Evolutionary conservation across 192 early-diverging fungal genomes (phyloP), one percentile per base, ranked within the genome.

Genomic region (Mortierella hygrophila): DNA sequence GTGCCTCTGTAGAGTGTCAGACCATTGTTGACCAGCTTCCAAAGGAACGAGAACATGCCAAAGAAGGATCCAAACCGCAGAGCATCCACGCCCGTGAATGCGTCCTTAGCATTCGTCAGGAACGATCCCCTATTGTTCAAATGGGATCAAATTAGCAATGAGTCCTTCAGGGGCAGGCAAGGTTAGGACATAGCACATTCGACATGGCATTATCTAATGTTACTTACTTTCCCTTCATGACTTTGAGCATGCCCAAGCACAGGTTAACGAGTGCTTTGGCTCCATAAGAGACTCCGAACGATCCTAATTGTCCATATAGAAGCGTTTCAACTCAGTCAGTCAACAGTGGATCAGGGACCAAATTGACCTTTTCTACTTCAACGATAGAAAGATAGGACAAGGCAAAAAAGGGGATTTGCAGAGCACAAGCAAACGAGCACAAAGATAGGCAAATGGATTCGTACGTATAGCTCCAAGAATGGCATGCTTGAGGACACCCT

Each of bases 31-130:
- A 95, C 88, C 10, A 94, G 80, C 68, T 94, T 96, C 94, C 94
- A 97, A 26, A 94, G 60, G 44, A 95, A 91, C 20, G 95, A 90
- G 78, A 97, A 97, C 46, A 85, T 88, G 15, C 94, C 95, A 91
- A 97, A 90, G 90, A 94, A 94, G 9, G 85, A 82, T 18, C 91
- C 95, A 77, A 97, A 95, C 21, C 95, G 93, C 29, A 91, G 20
- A 2, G 94, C 88, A 73, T 93, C 92, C 1, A 55, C 68, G 7
- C 90, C 91, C 72, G 91, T 90, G 82, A 94, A 94, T 0, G 93
- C 82, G 20, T 83, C 76, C 47, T 77, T 74, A 1, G 81, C 63
- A 21, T 78, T 72, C n/a, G 49, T 68, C 0, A 26, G 75, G 47
- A 86, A 75, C 18, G 84, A 81, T 1, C n/a, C 70, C 55, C 84